A percentile compares a stretch with the other conserved stretches of the same genome.
phyloP scores from a whole-genome alignment of 2,329 filamentous ascomycete species.

The Zalaria obscura region DNA sequence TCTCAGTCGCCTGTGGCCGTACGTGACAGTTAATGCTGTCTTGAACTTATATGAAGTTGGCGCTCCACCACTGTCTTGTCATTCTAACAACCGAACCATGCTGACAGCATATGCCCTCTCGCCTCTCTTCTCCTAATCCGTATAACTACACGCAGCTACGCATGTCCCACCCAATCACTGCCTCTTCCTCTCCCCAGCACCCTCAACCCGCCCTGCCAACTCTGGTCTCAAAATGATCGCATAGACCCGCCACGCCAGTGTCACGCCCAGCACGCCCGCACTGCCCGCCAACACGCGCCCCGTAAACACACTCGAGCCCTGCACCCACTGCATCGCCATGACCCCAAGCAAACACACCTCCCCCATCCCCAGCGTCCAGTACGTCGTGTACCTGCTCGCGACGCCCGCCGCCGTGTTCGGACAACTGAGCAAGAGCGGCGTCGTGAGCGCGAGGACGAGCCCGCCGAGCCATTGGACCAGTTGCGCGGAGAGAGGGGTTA shows the following conservation, averaged over 20 bases:
- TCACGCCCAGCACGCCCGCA: constrained; percentile 4
- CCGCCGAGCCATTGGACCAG: constrained; percentile 12
- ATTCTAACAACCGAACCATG: no score
- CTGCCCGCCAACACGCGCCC: constrained; percentile 2
- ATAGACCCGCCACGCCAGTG: constrained; percentile 5
- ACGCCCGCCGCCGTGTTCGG: constrained; percentile 11
- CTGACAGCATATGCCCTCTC: no score
- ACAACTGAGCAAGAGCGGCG: constrained; percentile 13
- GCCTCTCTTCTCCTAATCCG: no score
- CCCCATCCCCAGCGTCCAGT: constrained; percentile 10
- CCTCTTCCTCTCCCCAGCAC: constrained; percentile 1
- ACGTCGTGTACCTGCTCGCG: constrained; percentile 9
- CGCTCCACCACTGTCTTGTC: no score
- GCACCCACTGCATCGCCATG: constrained; percentile 10
- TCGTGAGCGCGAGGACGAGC: constrained; percentile 11
- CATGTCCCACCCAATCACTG: no score
- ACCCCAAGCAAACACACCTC: constrained; percentile 12
- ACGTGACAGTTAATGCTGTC: no score
- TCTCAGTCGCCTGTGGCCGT: no score
- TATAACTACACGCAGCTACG: no score
- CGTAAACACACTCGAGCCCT: constrained; percentile 9
- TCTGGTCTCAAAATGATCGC: constrained; percentile 6
- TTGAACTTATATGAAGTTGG: no score
- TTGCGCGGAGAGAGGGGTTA: constrained; percentile 11
- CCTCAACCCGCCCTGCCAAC: constrained; percentile 5